Evolutionary conservation across 768 basidiomycete species (phyloP).

Genomic region (Termitomyces sp.): DNA sequence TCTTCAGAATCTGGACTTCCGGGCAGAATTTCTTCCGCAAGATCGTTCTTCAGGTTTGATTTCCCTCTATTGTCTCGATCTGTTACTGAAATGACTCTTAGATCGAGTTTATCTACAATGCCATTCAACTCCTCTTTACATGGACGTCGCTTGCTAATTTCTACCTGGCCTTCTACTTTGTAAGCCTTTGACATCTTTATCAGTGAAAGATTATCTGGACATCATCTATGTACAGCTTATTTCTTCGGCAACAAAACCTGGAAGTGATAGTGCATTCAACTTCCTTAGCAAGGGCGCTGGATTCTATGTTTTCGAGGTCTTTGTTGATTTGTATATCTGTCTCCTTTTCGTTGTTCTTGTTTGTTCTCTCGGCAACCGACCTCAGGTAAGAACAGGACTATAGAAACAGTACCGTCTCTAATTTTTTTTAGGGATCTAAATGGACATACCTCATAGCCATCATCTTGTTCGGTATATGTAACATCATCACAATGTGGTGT

Average conservation of each 20-base stretch:
- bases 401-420: neutral
- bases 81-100: slow-evolving; percentile 17
- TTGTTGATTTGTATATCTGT: slow-evolving; percentile 78
- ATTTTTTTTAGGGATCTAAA: slow-evolving; percentile 59
- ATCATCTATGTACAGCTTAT: slow-evolving; percentile 50
- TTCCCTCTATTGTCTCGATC: neutral
- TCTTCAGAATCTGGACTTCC: slow-evolving; percentile 83
- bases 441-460: slow-evolving; percentile 78
- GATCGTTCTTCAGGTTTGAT: slow-evolving; percentile 54
- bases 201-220: neutral
- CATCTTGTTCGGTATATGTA: slow-evolving; percentile 73
- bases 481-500: slow-evolving; percentile 79
- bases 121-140: slow-evolving; percentile 82
- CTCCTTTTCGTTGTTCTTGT: slow-evolving; percentile 78
- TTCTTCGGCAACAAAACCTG: slow-evolving; percentile 63
- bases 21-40: slow-evolving; percentile 89
- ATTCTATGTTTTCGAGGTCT: slow-evolving; percentile 67
- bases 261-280: slow-evolving; percentile 66
- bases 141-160: slow-evolving; percentile 95
- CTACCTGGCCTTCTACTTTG: slow-evolving; percentile 92
- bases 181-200: slow-evolving; percentile 29
- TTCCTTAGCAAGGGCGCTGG: slow-evolving; percentile 74
- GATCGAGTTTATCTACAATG: slow-evolving; percentile 91
- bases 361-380: slow-evolving; percentile 89
- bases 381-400: slow-evolving; percentile 35